Percentiles rank a stretch among this genome's conserved stretches.
phyloP scores from a whole-genome alignment of 2,329 filamentous ascomycete genomes.

The Colletotrichum eremochloae region DNA sequence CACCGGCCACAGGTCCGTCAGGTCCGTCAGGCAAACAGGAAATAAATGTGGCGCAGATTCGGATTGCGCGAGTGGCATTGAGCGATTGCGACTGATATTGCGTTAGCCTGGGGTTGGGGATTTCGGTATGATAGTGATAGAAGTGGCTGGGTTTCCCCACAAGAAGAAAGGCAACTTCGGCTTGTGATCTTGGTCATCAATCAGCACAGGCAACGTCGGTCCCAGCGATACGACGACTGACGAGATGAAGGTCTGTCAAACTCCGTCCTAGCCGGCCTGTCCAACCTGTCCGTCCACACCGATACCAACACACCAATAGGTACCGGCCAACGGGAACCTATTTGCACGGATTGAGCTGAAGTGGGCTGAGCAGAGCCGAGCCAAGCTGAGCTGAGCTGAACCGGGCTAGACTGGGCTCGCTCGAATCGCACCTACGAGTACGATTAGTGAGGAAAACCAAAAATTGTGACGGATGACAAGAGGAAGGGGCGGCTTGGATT shows the following conservation, averaged over 20 bases:
- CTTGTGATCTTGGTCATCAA: conserved; percentile 30
- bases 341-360: neutral
- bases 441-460: neutral
- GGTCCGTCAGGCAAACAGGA: conserved; percentile 26
- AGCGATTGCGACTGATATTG: conserved; percentile 6
- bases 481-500: neutral
- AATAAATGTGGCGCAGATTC: conserved; percentile 28
- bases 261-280: neutral
- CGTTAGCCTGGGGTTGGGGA: conserved; percentile 9
- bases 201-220: conserved; percentile 1
- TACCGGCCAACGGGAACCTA: neutral
- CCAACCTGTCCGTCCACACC: neutral
- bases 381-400: neutral
- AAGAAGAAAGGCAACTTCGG: conserved; percentile 29
- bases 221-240: neutral
- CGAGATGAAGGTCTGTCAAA: neutral
- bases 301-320: neutral
- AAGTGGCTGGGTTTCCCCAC: conserved; percentile 40
- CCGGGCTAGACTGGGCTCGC: neutral
- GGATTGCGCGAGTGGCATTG: conserved; percentile 14
- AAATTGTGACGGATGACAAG: neutral
- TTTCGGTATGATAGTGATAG: conserved; percentile 9
- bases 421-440: neutral
- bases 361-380: neutral
- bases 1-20: neutral